These are phyloP conservation scores for Pyrus hybrid DNA, from an alignment of 331 rosid species.

Conservation along the genomic window DNA sequence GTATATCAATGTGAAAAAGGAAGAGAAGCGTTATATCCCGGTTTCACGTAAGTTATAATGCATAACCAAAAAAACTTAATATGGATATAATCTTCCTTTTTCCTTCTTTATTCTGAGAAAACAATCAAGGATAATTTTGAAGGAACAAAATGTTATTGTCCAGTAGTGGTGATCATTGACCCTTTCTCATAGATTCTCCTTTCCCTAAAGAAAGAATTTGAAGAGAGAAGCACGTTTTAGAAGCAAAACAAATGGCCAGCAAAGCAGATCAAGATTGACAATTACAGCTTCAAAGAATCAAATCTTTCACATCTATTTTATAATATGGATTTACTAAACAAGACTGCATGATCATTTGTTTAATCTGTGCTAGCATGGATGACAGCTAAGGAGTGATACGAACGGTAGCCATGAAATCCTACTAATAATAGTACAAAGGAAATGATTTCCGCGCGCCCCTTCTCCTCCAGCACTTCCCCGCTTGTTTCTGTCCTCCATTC, in stretches of 20 bases:
- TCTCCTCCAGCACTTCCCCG: background rate
- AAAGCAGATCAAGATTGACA: constrained; percentile 19
- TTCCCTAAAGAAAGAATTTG: background rate
- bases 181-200: background rate
- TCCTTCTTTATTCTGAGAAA: background rate
- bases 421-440: background rate
- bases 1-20: background rate
- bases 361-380: constrained; percentile 10
- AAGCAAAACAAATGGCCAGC: background rate
- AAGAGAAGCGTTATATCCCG: no score
- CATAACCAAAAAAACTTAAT: background rate
- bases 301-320: constrained; percentile 11
- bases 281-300: constrained; percentile 13
- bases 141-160: background rate
- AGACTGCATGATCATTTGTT: constrained; percentile 11
- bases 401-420: background rate
- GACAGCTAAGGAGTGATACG: constrained; percentile 11
- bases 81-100: background rate
- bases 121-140: background rate
- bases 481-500: background rate
- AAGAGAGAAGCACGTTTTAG: background rate
- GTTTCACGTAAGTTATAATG: background rate
- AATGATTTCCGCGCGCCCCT: background rate
- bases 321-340: constrained; percentile 7
- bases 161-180: background rate